These are phyloP conservation scores for Desmodesmus armatus DNA, from an alignment of 139 green algal genomes.

Conservation along the genomic window DNA sequence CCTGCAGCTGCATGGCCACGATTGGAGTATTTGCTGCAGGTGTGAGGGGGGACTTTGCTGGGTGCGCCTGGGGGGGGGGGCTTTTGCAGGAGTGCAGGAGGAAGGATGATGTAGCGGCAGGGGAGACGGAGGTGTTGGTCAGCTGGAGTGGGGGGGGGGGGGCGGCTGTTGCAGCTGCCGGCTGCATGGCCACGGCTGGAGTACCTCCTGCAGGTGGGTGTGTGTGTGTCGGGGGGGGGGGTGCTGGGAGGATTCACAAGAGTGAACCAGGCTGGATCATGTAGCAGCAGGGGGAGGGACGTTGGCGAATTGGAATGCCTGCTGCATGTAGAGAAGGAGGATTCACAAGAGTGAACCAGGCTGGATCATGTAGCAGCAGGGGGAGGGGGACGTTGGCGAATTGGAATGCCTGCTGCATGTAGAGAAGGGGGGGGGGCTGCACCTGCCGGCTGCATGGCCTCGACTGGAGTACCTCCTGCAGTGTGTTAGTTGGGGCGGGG, in stretches of 20 bases:
- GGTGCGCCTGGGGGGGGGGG: background rate
- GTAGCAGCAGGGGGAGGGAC: background rate
- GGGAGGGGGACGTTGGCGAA: background rate
- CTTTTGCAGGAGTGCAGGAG: background rate
- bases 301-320: constrained; percentile 49
- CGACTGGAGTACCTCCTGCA: too few relatives aligned
- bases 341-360: background rate
- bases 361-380: background rate
- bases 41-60: background rate
- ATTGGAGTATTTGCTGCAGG: constrained; percentile 53
- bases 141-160: background rate
- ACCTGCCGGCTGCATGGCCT: background rate
- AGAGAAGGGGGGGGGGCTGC: background rate
- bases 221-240: too few relatives aligned
- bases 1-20: constrained; percentile 55
- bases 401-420: background rate
- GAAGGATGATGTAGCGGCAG: background rate
- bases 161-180: background rate
- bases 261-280: background rate
- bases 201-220: too few relatives aligned
- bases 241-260: constrained; percentile 13
- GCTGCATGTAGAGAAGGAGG: background rate
- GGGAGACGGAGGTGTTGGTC: background rate
- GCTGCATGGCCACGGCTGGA: background rate
- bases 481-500: too few relatives aligned